These are phyloP conservation scores for Flaveria ramosissima DNA, from an alignment of 129 eudicot genomes.

Conservation along the genomic window DNA sequence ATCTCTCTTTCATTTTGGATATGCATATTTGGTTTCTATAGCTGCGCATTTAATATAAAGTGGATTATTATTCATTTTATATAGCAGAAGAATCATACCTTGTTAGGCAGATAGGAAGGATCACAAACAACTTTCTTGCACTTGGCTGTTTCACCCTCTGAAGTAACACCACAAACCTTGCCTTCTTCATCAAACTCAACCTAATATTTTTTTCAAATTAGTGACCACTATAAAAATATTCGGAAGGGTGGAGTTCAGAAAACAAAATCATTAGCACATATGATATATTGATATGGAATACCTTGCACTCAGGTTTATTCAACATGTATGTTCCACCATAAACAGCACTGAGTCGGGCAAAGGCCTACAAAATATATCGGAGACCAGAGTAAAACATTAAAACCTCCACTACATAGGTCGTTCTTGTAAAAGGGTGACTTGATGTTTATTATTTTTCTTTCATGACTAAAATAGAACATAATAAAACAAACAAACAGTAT, in stretches of 20 bases:
- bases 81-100: constrained; percentile 46
- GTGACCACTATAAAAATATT: neutral
- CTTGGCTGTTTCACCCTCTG: constrained; percentile 92
- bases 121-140: constrained; percentile 97
- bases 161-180: constrained; percentile 83
- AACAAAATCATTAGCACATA: neutral
- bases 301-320: constrained; percentile 98
- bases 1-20: neutral
- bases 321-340: constrained; percentile 98
- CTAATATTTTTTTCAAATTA: constrained; percentile 31
- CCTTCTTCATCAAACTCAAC: constrained; percentile 91
- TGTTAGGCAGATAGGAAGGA: constrained; percentile 82
- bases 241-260: neutral
- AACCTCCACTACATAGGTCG: constrained; percentile 1
- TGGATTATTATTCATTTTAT: neutral
- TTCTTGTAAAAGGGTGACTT: constrained; percentile 2
- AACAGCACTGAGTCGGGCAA: constrained; percentile 98
- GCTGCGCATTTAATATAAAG: neutral
- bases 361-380: constrained; percentile 54
- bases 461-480: constrained; percentile 5
- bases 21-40: neutral
- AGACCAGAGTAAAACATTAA: neutral
- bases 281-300: constrained; percentile 25
- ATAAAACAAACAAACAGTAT: neutral
- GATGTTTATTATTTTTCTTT: constrained; percentile 8